These are phyloP conservation scores for Phaffia australis DNA, from an alignment of 768 basidiomycete genomes.

Conservation along the genomic window DNA sequence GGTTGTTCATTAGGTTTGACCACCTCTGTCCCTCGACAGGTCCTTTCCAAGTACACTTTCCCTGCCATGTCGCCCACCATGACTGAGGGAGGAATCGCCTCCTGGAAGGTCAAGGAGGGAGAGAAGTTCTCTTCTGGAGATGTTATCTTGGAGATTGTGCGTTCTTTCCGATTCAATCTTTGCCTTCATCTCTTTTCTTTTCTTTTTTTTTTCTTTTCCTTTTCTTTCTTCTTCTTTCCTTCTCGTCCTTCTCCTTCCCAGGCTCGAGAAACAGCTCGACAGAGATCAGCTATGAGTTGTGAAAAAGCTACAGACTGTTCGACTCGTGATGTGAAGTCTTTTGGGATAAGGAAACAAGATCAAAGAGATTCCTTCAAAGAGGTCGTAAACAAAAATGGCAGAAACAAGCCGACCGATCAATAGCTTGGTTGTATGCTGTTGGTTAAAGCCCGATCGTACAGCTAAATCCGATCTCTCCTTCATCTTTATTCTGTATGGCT, in stretches of 20 bases:
- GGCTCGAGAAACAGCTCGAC: not conserved
- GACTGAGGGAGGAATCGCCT: constrained; percentile 96
- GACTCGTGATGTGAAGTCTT: not conserved
- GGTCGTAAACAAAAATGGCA: not conserved
- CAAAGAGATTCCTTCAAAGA: too few relatives aligned
- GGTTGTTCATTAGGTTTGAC: constrained; percentile 54
- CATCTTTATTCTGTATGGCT: not conserved
- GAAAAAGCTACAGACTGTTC: not conserved
- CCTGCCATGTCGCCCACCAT: constrained; percentile 99
- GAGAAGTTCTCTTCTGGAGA: constrained; percentile 81
- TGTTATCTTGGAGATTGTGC: constrained; percentile 87
- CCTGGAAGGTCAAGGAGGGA: constrained; percentile 96
- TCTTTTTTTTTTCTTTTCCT: not conserved
- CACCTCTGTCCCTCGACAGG: constrained; percentile 63
- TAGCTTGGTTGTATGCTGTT: not conserved
- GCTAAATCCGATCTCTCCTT: too few relatives aligned
- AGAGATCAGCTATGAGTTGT: not conserved
- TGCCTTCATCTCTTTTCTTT: not conserved
- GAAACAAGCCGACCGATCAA: not conserved
- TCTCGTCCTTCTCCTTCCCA: not conserved
- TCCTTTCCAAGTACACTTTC: constrained; percentile 81
- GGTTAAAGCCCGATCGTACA: too few relatives aligned
- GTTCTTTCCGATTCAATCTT: constrained; percentile 32
- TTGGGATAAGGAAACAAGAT: not conserved
- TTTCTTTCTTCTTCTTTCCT: not conserved